phyloP scores from a whole-genome alignment of 2,329 filamentous ascomycete genomes.

The Diaporthe caulivora region DNA sequence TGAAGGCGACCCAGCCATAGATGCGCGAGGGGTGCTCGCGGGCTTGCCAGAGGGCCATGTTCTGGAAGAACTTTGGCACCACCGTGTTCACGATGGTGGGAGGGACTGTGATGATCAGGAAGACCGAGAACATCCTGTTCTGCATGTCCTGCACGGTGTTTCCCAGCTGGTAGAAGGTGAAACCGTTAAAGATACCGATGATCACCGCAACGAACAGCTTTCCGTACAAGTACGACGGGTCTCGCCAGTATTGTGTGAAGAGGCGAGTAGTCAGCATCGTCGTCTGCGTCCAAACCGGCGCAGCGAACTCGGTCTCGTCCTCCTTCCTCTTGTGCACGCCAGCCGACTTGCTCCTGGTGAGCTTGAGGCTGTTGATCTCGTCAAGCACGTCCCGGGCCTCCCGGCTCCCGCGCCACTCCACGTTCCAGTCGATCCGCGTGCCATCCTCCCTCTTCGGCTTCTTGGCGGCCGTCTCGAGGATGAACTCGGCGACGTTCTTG shows the following conservation, averaged over 20 bases:
- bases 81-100: constrained; percentile 83
- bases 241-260: constrained; percentile 75
- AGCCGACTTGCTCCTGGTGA: constrained; percentile 53
- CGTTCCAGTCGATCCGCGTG: constrained; percentile 51
- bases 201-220: constrained; percentile 54
- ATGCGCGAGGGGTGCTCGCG: constrained; percentile 84
- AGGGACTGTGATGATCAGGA: constrained; percentile 81
- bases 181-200: constrained; percentile 71
- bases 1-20: constrained; percentile 81
- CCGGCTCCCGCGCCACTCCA: constrained; percentile 52
- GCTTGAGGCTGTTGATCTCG: constrained; percentile 58
- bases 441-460: constrained; percentile 61
- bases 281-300: constrained; percentile 68
- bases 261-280: constrained; percentile 66
- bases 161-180: constrained; percentile 76
- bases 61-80: constrained; percentile 77
- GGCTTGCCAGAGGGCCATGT: constrained; percentile 75
- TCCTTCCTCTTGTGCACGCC: constrained; percentile 55
- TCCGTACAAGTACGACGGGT: constrained; percentile 72
- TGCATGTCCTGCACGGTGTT: constrained; percentile 73
- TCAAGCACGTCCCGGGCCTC: constrained; percentile 49
- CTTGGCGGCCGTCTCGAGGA: constrained; percentile 59
- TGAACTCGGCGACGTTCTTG: constrained; percentile 76
- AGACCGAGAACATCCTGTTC: constrained; percentile 79
- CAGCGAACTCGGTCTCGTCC: constrained; percentile 66